Percentiles rank a stretch among this genome's conserved stretches.
These are phyloP conservation scores for Eruca vesicaria DNA, from an alignment of 441 rosid species.

Conservation along the genomic window DNA sequence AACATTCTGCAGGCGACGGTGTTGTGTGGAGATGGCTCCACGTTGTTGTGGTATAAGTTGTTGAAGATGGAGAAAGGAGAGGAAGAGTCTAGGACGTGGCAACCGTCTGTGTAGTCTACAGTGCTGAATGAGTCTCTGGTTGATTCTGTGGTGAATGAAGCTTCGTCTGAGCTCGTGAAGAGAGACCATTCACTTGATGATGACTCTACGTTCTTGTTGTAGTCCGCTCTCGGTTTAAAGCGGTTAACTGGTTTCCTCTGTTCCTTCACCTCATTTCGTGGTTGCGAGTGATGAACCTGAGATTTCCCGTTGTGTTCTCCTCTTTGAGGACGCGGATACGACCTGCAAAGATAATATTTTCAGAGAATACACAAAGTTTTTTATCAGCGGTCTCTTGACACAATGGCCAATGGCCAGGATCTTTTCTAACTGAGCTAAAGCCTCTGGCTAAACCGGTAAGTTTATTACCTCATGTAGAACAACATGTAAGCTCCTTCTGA, in stretches of 20 bases:
- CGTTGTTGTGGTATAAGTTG: slow-evolving; percentile 41
- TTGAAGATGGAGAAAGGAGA: slow-evolving; percentile 57
- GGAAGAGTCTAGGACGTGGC: slow-evolving; percentile 47
- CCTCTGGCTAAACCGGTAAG: too few species aligned
- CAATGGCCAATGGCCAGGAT: too few species aligned
- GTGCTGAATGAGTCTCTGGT: slow-evolving; percentile 85
- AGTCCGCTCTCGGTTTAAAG: slow-evolving; percentile 29
- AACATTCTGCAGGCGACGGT: slow-evolving; percentile 59
- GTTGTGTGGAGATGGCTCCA: slow-evolving; percentile 45
- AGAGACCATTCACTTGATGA: slow-evolving; percentile 84
- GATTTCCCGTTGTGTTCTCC: slow-evolving; percentile 37
- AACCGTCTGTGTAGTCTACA: slow-evolving; percentile 56
- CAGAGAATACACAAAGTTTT: too few species aligned
- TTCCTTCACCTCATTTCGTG: slow-evolving; percentile 41
- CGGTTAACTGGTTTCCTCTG: slow-evolving; percentile 41
- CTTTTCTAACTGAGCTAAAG: too few species aligned
- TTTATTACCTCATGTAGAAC: slow-evolving; percentile 72
- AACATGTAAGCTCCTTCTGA: slow-evolving; percentile 90
- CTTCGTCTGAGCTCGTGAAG: slow-evolving; percentile 89
- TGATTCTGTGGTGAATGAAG: slow-evolving; percentile 87
- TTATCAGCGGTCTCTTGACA: too few species aligned
- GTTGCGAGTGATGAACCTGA: slow-evolving; percentile 30
- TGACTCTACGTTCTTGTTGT: slow-evolving; percentile 47
- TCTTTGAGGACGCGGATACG: slow-evolving; percentile 64
- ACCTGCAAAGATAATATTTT: slow-evolving; percentile 39